Evolutionary conservation across 331 rosid species (phyloP), one percentile per base, ranked within the genome.

Genomic region (Rosa hybrid): DNA sequence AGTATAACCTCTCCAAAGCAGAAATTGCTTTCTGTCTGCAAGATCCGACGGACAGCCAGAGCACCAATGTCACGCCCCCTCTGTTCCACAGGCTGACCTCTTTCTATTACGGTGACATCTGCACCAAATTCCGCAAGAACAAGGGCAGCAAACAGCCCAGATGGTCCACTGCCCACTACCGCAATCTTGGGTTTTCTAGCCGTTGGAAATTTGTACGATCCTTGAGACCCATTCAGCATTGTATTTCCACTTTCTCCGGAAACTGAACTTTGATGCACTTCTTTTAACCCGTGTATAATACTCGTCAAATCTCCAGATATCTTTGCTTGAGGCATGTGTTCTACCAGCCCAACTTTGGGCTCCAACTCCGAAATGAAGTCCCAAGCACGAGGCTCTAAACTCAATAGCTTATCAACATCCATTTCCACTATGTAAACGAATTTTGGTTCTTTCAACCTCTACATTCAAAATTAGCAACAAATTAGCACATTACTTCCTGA

Each of bases 1-100:
- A 68, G 81, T 80, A 88, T 82, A 88, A 95, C 99, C 99, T 95
- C 98, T 63, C 99, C 99, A 78, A 90, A 95, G 88, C 99, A 95
- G 86, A 95, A 95, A 83, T 95, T 95, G 87, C 99, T 95, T 83
- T 95, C 98, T 63, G 51, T 39, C 49, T 95, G 92, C 60, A 95
- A 84, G 65, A 89, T 83, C 75, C 86, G 86, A 46, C 97, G 97
- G 72, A 89, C 97, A 16, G 90, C 75, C 77, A 93, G 79, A 85
- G 96, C 98, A 77, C 98, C 98, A 82, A 95, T 95, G 82, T 95
- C 98, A 51, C 93, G 93, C 71, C 99, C 99, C 84, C 99, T 88
- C 83, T 87, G 93, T 72, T 95, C 99, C 38, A 95, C 99, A 0
- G 99, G 90, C 85, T 93, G 98, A 56, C 99, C 99, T 90, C 99